Evolutionary conservation across 179 eudicot species (phyloP).

Genomic region (Heliamphora pulchella): DNA sequence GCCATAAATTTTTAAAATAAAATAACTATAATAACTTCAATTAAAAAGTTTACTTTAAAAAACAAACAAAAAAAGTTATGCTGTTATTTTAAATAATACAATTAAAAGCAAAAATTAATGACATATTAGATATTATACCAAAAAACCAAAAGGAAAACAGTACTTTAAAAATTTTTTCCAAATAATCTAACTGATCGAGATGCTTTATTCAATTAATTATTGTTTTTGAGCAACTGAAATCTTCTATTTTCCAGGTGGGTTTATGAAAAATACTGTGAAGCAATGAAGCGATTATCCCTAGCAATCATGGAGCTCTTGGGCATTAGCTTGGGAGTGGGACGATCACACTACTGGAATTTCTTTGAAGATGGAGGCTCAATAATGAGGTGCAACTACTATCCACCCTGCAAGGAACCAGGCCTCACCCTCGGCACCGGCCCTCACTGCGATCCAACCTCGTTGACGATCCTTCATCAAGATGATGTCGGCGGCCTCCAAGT

Average conservation of each 20-base stretch:
- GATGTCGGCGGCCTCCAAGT: slow-evolving; percentile 57
- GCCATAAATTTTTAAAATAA: too few species aligned
- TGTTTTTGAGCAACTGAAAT: too few species aligned
- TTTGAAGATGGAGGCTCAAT: slow-evolving; percentile 40
- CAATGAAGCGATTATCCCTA: slow-evolving; percentile 32
- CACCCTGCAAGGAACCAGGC: slow-evolving; percentile 40
- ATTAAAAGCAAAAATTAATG: too few species aligned
- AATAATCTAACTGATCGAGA: too few species aligned
- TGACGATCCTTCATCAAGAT: slow-evolving; percentile 51
- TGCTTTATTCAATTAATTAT: too few species aligned
- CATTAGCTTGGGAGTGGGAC: slow-evolving; percentile 42
- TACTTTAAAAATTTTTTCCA: too few species aligned
- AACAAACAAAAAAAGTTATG: too few species aligned
- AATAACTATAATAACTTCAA: too few species aligned
- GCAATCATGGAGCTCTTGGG: slow-evolving; percentile 37
- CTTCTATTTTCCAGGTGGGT: slow-evolving; percentile 19
- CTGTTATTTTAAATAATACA: too few species aligned
- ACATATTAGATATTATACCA: too few species aligned
- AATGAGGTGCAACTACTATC: slow-evolving; percentile 56
- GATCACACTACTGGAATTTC: slow-evolving; percentile 26
- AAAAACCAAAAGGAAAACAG: too few species aligned
- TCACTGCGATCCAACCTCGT: slow-evolving; percentile 47
- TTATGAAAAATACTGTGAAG: slow-evolving; percentile 42
- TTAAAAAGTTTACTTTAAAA: too few species aligned
- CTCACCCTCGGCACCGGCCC: slow-evolving; percentile 53